Base-by-base conservation (phyloP, 352 stramenopile species). In the Plasmopara viticola region DNA sequence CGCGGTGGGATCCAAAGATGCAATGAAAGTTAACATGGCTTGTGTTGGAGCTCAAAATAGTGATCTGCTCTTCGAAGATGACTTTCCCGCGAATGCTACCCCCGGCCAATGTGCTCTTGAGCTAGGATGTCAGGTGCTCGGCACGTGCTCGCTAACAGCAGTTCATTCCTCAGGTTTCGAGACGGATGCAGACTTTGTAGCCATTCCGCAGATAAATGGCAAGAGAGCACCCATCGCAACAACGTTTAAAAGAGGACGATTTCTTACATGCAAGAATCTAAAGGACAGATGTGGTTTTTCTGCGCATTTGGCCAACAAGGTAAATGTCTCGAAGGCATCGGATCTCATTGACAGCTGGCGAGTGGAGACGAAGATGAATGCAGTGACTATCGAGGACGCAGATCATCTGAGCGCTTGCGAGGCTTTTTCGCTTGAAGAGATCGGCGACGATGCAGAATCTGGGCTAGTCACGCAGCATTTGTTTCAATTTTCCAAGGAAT, bases 51-150 rank as follows among this genome's bases (percentile, higher is more conserved):
- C 12, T 41, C 44, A 42, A 17, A 53, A 47, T 15, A 65, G 40
- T 53, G 77, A 87, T 40, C 62, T 74, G 34, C 42, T 66, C 6
- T 87, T 86, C 42, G 77, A 86, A 49, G 74, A 77, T 13, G 66
- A 86, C 52, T 91, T 91, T 48, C 80, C 78, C 8, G 53, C 66
- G 5, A 87, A 89, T 66, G 76, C 78, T 12, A 84, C 76, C 2
- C 64, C 81, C 5, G 81, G 81, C 2, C 74, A 85, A 47, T 89
- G 76, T 42, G 81, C 81, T 28, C 51, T 91, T 1, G 72, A 88
- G 48, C 54, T 91, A 4, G 66, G 56, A 0, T 78, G 68, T 30
- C 81, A 89, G 54, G 69, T 87, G n/a, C 66, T 89, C 20, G 78
- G 81, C 8, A 78, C 73, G 28, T 87, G 78, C 53, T 77, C 67